Evolutionary conservation across 148 eudicot species (phyloP).

Genomic region (Rheum nobile): DNA sequence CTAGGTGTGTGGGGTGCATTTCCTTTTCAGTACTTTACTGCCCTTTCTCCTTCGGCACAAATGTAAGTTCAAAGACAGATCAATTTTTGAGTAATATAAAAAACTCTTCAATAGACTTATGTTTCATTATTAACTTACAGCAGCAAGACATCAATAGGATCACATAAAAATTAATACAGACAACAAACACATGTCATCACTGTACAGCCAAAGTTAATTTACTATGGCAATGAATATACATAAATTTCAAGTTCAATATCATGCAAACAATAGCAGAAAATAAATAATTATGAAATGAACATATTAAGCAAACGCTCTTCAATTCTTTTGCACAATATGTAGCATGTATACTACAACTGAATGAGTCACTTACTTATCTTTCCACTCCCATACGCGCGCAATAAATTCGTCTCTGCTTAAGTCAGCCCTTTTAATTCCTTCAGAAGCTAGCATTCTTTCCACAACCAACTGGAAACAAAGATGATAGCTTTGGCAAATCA

Average conservation of each 20-base stretch:
- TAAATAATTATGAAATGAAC: not conserved
- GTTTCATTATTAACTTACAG: not conserved
- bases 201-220: not conserved
- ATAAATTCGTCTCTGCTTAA: conserved; percentile 80
- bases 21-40: not conserved
- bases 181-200: not conserved
- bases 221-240: not conserved
- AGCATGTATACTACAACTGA: not conserved
- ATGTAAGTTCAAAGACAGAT: not conserved
- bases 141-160: not conserved
- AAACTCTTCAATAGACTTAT: not conserved
- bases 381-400: conserved; percentile 97
- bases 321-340: not conserved
- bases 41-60: not conserved
- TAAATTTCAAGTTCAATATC: not conserved
- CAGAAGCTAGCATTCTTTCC: conserved; percentile 88
- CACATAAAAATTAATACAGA: not conserved
- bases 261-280: not conserved
- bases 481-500: conserved; percentile 4
- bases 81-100: not conserved
- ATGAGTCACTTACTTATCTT: conserved; percentile 58
- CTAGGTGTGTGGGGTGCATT: not conserved
- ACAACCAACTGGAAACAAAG: conserved; percentile 82
- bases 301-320: not conserved
- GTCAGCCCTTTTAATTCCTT: conserved; percentile 86